These are phyloP conservation scores for Vararia minispora DNA, from an alignment of 768 basidiomycete species.

Conservation along the genomic window DNA sequence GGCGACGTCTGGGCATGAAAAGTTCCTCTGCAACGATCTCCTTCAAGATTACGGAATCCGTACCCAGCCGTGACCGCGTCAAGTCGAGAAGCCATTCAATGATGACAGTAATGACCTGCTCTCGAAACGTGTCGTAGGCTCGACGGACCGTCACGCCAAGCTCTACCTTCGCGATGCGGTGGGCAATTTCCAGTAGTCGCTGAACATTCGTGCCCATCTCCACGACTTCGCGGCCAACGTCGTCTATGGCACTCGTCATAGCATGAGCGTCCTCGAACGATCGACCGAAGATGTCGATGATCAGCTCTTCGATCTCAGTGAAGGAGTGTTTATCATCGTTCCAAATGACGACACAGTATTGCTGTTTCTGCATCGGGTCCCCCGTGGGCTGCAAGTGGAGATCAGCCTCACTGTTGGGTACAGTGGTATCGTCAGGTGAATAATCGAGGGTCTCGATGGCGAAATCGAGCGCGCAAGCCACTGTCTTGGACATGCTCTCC, in stretches of 20 bases:
- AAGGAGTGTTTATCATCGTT: conserved; percentile 97
- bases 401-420: conserved; percentile 56
- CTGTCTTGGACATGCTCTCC: conserved; percentile 62
- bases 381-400: conserved; percentile 64
- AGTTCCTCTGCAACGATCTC: conserved; percentile 67
- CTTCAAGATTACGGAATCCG: conserved; percentile 55
- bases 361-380: conserved; percentile 71
- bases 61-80: conserved; percentile 56
- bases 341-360: conserved; percentile 81
- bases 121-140: conserved; percentile 80
- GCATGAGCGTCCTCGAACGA: conserved; percentile 45
- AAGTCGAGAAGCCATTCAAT: conserved; percentile 82
- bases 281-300: conserved; percentile 43
- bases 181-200: conserved; percentile 65
- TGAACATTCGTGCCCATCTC: conserved; percentile 50
- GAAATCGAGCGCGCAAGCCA: conserved; percentile 74
- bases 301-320: conserved; percentile 71
- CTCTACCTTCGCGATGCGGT: conserved; percentile 77
- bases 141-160: conserved; percentile 83
- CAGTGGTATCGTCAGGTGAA: conserved; percentile 68
- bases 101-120: conserved; percentile 73
- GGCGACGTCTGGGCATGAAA: conserved; percentile 47
- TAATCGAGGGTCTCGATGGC: conserved; percentile 73
- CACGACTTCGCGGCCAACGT: conserved; percentile 72
- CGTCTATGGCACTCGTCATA: conserved; percentile 55